Base-by-base conservation (phyloP, 176 grass and related monocot genomes). In the Oryza meridionalis region DNA sequence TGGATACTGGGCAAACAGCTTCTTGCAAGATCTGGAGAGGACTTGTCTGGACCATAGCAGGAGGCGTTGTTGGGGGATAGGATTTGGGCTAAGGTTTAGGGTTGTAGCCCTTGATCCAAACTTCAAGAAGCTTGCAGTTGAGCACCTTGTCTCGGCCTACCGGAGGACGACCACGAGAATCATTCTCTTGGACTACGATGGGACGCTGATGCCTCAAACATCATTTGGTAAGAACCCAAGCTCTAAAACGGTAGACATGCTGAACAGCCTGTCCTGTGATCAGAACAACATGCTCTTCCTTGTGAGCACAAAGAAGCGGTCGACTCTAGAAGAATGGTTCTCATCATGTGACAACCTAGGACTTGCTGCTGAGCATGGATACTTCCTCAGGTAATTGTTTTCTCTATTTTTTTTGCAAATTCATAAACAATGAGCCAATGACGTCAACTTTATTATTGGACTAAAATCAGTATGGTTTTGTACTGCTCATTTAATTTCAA, bases 1-100 rank as follows among this genome's bases (percentile, higher is more conserved):
- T 0, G 92, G 95, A 8, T 97, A 94, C 75, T 97, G 95, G 95
- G 95, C 92, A 0, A 97, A 97, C 65, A 97, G 92, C 69, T 97
- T 97, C 86, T 38, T 97, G 86, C 90, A 89, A 26, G 95, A 97
- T 88, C 82, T 97, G 79, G 79, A 91, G 70, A 90, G 92, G 86
- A 94, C 87, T 40, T 97, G 95, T 58, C 92, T 62, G 11, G 95
- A 94, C 25, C 95, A 97, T 26, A 84, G 85, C 81, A 90, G 61
- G 67, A 91, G 87, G 81, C 91, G 95, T 5, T 94, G 84, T 70
- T 97, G 95, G 95, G 95, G 92, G 25, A 97, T 97, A 63, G 95
- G 95, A 9, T 97, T 97, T 11, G 95, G 95, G 35, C 90, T 97
- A 2, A 80, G 83, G 45, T 97, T 94, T 83, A 90, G 92, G 83